Conservation (phyloP, 495 filamentous ascomycete genomes). For the Penicillium bovifimosum region DNA sequence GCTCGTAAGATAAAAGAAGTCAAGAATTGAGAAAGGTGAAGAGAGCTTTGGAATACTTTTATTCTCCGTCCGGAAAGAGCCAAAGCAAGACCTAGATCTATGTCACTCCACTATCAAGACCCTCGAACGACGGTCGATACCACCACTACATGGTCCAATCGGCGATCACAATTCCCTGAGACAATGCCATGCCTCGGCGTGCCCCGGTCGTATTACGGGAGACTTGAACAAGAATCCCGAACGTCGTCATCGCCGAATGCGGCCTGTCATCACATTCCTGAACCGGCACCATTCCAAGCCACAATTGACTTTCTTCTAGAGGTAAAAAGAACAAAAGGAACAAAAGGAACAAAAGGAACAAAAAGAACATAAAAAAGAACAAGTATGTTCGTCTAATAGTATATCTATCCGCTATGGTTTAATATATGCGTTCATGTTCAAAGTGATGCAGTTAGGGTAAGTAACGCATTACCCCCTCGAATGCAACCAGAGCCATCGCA, state of each 20-base stretch:
- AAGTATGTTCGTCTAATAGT: background rate
- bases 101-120: conserved; percentile 1
- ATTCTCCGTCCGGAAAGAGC: conserved; percentile 14
- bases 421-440: background rate
- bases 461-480: conserved; percentile 84
- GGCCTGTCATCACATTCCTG: conserved; percentile 18
- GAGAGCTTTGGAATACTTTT: background rate
- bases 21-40: background rate
- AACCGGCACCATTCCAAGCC: background rate
- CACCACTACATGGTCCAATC: background rate
- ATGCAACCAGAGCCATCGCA: conserved; percentile 86
- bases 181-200: background rate
- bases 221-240: conserved; percentile 13
- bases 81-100: background rate
- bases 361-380: background rate
- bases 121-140: background rate
- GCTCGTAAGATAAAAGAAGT: background rate
- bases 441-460: conserved; percentile 44
- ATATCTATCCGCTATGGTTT: background rate
- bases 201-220: conserved; percentile 7
- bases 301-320: background rate
- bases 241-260: conserved; percentile 15
- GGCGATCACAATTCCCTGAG: background rate
- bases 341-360: too few relatives aligned
- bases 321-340: too few relatives aligned